Evolutionary conservation across 768 basidiomycete genomes (phyloP), one percentile per base, ranked within the genome.

Genomic region (Leccinum imitatum): DNA sequence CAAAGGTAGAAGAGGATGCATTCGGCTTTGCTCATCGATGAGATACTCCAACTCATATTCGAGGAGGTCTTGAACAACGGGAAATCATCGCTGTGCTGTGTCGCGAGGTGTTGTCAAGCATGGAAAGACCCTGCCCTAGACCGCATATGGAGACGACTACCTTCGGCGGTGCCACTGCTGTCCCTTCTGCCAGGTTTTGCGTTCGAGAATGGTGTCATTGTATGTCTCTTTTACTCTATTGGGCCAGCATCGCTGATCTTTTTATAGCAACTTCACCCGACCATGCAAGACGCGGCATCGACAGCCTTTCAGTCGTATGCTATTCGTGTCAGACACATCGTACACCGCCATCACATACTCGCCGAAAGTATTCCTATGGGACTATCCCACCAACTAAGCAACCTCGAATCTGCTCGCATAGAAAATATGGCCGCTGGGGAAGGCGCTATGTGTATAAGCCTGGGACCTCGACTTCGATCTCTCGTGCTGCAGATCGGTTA

Each of bases 41-140:
- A 84, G 63, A 75, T 84, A 53, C 68, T 83, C 21, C 77, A 78
- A 50, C 66, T 71, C 39, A 76, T 83, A 56, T 76, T 83, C 54
- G 65, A 66, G n/a, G 66, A 67, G 55, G 64, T 70, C 54, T 63
- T 72, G 35, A 69, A 75, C 44, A 57, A 72, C 46, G 69, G 69
- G 19, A 68, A 65, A 46, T 23, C 53, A 14, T 67, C 75, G 13
- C 74, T 84, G 15, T 68, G 72, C 46, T 64, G 62, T 35, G 67
- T 72, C n/a, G 78, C 80, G 2, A 75, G 76, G 58, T 76, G 71
- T 41, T 84, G 80, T 65, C 73, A 63, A 67, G 71, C 80, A 27
- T 84, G 82, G 81, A 77, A 71, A 50, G 77, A 78, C 33, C 82
- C 81, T 31, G 80, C 82, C 15, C 60, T 83, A 15, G 81, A 84